Evolutionary conservation across 768 basidiomycete genomes (phyloP).

Genomic region (Termitomyces titanicus): DNA sequence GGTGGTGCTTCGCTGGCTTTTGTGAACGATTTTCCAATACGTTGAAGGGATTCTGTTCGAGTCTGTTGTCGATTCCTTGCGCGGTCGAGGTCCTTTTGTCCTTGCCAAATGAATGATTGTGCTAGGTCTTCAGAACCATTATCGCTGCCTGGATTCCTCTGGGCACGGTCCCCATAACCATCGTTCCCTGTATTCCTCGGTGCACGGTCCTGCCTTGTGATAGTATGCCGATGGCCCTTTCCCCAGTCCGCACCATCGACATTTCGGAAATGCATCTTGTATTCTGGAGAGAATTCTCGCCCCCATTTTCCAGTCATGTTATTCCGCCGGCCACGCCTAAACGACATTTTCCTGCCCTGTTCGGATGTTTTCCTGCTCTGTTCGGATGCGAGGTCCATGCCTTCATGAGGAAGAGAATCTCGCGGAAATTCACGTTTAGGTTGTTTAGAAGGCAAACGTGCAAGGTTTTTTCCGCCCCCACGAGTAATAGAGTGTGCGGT

Average conservation of each 20-base stretch:
- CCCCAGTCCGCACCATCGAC: neutral
- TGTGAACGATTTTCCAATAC: neutral
- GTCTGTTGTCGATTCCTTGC: neutral
- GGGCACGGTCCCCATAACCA: neutral
- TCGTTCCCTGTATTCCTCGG: neutral
- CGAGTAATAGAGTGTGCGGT: neutral
- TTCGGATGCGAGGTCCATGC: neutral
- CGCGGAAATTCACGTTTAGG: conserved; percentile 8
- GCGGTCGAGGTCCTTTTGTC: neutral
- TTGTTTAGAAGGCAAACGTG: neutral
- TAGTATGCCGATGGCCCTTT: no score
- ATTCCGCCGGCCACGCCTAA: conserved; percentile 8
- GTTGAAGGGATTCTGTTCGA: neutral
- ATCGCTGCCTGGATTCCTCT: neutral
- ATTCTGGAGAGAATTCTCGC: neutral
- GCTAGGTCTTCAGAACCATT: neutral
- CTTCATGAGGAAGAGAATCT: conserved; percentile 13
- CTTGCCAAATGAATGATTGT: neutral
- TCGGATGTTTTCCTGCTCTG: neutral
- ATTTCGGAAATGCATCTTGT: neutral
- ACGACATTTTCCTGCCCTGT: neutral
- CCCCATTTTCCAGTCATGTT: conserved; percentile 1
- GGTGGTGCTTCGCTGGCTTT: neutral
- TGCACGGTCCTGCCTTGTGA: neutral
- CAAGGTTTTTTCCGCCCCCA: neutral